Evolutionary conservation across 768 basidiomycete species (phyloP), one percentile per base, ranked within the genome.

Genomic region (Rhodocollybia butyracea): DNA sequence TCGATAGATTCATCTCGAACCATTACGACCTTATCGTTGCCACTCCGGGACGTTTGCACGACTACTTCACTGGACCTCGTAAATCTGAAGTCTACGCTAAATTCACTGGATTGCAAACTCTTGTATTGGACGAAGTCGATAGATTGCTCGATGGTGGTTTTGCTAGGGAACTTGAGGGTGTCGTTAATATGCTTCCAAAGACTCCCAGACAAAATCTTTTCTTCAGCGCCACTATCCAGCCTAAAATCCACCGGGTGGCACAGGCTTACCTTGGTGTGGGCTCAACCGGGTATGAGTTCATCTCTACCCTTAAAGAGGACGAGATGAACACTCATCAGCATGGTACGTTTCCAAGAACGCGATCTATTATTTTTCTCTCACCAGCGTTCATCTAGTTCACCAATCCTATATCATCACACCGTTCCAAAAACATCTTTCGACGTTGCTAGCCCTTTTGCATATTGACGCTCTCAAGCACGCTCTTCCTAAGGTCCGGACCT

Each of bases 171-270:
- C 72, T 91, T 57, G 83, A 88, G 63, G 83, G 83, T 52, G 86
- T 91, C 53, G 65, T 86, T 8, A 26, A 56, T 0, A 66, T 63
- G 55, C 63, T 81, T 32, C 79, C 79, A 2, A 59, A 72, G 30
- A 67, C 69, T 41, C 75, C 73, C 46, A 78, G 87, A 57, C 88
- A 83, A 72, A 73, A 85, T 67, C 58, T 89, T 76, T 70, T 81
- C 71, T 91, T 88, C 64, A 88, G 86, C 3, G 89, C 88, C 1
- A 90, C 89, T 91, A 71, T 84, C 86, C 53, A 70, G 79, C n/a
- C n/a, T n/a, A 85, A 86, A 41, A 84, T 90, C 24, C 78, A 78
- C 52, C 65, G 78, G 67, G 77, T 82, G 1, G 61, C 62, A 22
- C 58, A 61, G 24, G 38, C 41, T 21, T 38, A 54, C 11, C 61